A percentile compares a stretch with the other conserved stretches of the same genome.
phyloP scores from a whole-genome alignment of 768 basidiomycete genomes.

The Obba rivulosa region DNA sequence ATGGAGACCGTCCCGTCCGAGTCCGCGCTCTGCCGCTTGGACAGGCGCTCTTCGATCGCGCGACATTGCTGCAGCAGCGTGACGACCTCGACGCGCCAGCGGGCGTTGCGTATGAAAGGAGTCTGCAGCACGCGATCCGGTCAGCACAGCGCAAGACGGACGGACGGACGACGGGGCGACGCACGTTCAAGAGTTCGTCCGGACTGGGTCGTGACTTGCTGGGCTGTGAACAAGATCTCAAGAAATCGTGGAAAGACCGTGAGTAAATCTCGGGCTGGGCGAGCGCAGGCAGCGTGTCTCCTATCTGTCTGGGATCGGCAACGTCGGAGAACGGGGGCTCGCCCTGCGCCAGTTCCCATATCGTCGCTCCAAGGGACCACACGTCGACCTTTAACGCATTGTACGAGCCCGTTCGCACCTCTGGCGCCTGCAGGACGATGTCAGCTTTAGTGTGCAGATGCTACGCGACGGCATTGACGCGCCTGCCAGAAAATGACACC shows the following conservation, averaged over 20 bases:
- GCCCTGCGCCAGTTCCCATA: conserved; percentile 78
- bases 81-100: conserved; percentile 61
- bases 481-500: conserved; percentile 83
- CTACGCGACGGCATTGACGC: conserved; percentile 10
- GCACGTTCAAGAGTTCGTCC: conserved; percentile 52
- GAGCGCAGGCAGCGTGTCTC: conserved; percentile 62
- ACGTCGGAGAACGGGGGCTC: conserved; percentile 67
- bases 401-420: conserved; percentile 66
- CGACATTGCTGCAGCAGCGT: conserved; percentile 64
- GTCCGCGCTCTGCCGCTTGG: conserved; percentile 19
- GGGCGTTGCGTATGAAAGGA: conserved; percentile 61
- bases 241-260: conserved; percentile 67
- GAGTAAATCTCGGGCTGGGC: conserved; percentile 55
- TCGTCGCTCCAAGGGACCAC: conserved; percentile 79
- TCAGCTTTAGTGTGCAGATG: neutral
- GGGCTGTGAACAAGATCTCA: conserved; percentile 61
- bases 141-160: neutral
- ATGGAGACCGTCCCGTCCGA: conserved; percentile 23
- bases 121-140: conserved; percentile 33
- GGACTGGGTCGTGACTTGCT: conserved; percentile 50
- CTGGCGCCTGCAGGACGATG: conserved; percentile 48
- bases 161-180: conserved; percentile 15
- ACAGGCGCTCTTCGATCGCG: conserved; percentile 49
- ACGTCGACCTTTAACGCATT: conserved; percentile 71
- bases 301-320: conserved; percentile 39